Evolutionary conservation across 2,329 filamentous ascomycete species (phyloP), one percentile per base, ranked within the genome.

Genomic region (Arthroderma sp.): DNA sequence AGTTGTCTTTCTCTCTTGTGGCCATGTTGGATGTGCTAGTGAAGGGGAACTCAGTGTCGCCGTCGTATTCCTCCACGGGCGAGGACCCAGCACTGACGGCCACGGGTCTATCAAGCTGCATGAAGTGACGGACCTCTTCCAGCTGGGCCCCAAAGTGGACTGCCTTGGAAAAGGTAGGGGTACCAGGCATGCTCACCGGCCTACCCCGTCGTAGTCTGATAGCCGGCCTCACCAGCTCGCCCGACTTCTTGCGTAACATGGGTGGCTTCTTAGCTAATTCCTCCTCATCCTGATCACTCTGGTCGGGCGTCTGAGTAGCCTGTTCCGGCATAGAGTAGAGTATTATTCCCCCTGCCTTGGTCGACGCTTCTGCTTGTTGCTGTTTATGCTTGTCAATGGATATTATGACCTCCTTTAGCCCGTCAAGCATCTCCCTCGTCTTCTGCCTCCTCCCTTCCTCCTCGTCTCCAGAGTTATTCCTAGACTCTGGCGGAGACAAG

Each of bases 71-170:
- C 59, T 97, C 91, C 5, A 88, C 87, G 0, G 93, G 93, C 1
- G 93, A 97, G 0, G 91, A 91, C 15, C 89, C 86, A 55, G 91
- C 91, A 70, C 91, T 97, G 69, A 98, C 93, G 54, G 93, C 93
- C n/a, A 95, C 84, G 1, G 93, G 93, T 58, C 88, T 83, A 68
- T 98, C 93, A 5, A 96, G 85, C 68, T 96, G 89, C 21, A 96
- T 77, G 71, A 98, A 98, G 70, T 97, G 93, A 33, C 93, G 83
- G 39, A 97, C 91, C 65, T 97, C 91, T 73, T 97, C 93, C 39
- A 97, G 82, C 67, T 95, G 88, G 25, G 91, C 88, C 73, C 97
- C 93, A 69, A 98, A 98, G 73, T 98, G 93, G n/a, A 98, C 93
- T 11, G 88, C 90, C 72, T 98, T 98, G 64, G 86, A 87, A 69